Conservation (phyloP, 331 rosid genomes). For the Malus hybrid region DNA sequence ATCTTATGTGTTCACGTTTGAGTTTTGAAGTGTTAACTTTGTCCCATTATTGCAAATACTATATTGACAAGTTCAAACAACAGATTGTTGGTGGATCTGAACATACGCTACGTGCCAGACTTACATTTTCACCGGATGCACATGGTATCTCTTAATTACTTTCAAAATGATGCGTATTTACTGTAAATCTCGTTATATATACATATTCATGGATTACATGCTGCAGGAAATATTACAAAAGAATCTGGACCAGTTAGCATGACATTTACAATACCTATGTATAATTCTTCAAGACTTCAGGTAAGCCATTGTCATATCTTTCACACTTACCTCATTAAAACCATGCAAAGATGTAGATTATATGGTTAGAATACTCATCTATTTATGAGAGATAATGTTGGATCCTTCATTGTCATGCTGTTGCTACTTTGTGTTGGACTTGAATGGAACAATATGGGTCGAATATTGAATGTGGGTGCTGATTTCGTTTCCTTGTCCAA, state of each 20-base stretch:
- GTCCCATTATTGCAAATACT: neutral
- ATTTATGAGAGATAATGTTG: neutral
- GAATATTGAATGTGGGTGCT: neutral
- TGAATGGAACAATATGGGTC: neutral
- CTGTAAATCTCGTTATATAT: neutral
- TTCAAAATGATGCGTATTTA: neutral
- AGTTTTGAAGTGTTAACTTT: neutral
- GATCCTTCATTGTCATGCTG: neutral
- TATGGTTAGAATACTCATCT: neutral
- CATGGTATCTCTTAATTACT: slow-evolving; percentile 36
- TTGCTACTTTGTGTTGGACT: neutral
- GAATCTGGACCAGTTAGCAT: slow-evolving; percentile 93
- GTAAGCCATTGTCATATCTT: slow-evolving; percentile 29
- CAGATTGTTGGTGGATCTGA: slow-evolving; percentile 74
- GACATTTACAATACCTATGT: slow-evolving; percentile 91
- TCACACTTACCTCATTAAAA: neutral
- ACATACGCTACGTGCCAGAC: slow-evolving; percentile 76
- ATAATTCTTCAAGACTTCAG: slow-evolving; percentile 74
- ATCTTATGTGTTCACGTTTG: neutral
- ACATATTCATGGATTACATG: slow-evolving; percentile 9
- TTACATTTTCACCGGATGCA: slow-evolving; percentile 62
- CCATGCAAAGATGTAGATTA: neutral
- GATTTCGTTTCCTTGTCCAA: neutral
- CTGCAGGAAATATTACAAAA: slow-evolving; percentile 62
- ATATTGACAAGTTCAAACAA: slow-evolving; percentile 32